A percentile compares a stretch with the other conserved stretches of the same genome.
Evolutionary conservation across 805 yeast species (phyloP).

Genomic region (Ogataea zsoltii): DNA sequence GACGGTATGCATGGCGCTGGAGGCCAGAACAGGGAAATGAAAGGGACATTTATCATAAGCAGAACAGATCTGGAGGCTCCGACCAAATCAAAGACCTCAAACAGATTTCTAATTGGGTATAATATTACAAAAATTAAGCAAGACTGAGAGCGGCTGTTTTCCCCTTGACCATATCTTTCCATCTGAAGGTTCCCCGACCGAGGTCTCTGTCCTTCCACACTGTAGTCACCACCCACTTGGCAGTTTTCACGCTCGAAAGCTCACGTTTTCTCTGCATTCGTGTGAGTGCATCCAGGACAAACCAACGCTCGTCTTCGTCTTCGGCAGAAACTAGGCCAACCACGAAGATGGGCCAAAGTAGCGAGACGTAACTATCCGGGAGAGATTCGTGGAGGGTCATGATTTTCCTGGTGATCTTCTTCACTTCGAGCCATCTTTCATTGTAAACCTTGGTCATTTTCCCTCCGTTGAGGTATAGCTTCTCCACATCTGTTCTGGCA

Average conservation of each 20-base stretch:
- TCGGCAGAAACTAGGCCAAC: conserved; percentile 37
- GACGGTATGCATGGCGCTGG: conserved; percentile 36
- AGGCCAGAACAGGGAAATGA: conserved; percentile 37
- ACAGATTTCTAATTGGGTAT: conserved; percentile 10
- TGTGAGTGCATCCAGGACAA: conserved; percentile 36
- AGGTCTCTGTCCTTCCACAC: conserved; percentile 45
- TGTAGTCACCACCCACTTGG: conserved; percentile 35
- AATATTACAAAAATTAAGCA: conserved; percentile 29
- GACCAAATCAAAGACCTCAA: conserved; percentile 21
- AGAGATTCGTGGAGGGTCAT: conserved; percentile 25
- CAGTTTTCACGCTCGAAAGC: conserved; percentile 40
- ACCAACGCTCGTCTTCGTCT: conserved; percentile 42
- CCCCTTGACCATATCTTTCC: conserved; percentile 41
- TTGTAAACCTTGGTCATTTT: conserved; percentile 2
- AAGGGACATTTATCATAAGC: conserved; percentile 29
- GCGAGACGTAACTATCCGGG: conserved; percentile 37
- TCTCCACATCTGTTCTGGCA: conserved; percentile 37
- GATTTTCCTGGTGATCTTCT: conserved; percentile 23
- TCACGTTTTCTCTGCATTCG: conserved; percentile 40
- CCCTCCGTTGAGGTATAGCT: conserved; percentile 19
- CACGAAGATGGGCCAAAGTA: conserved; percentile 44
- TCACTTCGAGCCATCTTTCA: conserved; percentile 17
- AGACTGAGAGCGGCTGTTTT: conserved; percentile 40
- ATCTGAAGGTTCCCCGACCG: conserved; percentile 27
- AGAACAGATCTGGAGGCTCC: conserved; percentile 24